phyloP scores from a whole-genome alignment of 2,329 filamentous ascomycete genomes.

The Cylindrodendrum hubeiense region DNA sequence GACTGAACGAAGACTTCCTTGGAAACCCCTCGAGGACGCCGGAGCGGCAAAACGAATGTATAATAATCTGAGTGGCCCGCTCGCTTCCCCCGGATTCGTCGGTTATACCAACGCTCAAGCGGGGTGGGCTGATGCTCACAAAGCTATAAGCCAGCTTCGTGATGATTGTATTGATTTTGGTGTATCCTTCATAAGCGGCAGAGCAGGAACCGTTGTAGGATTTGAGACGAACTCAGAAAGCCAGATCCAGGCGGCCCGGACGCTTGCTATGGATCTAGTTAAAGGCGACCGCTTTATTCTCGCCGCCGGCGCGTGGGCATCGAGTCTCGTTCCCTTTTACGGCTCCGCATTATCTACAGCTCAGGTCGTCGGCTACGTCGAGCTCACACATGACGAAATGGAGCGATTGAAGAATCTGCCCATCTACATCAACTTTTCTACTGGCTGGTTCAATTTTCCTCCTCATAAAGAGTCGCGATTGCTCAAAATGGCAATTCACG shows the following conservation, averaged over 20 bases:
- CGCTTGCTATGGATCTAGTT: conserved; percentile 3
- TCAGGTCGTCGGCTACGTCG: conserved; percentile 31
- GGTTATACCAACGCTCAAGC: conserved; percentile 31
- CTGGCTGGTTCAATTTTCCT: conserved; percentile 41
- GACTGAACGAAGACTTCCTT: conserved; percentile 18
- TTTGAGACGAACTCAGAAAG: conserved; percentile 18
- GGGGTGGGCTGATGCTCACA: conserved; percentile 34
- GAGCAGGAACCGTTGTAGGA: conserved; percentile 23
- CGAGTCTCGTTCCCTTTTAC: conserved; percentile 18
- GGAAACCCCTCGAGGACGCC: conserved; percentile 11
- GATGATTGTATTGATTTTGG: conserved; percentile 33
- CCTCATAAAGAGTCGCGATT: conserved; percentile 31
- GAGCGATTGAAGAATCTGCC: conserved; percentile 30
- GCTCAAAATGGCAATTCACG: conserved; percentile 36
- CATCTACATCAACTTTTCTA: conserved; percentile 36
- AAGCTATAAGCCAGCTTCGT: conserved; percentile 31
- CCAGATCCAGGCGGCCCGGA: conserved; percentile 8
- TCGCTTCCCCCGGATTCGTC: conserved; percentile 26
- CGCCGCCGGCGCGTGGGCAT: conserved; percentile 30
- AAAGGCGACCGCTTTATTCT: conserved; percentile 31
- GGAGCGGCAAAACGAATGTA: conserved; percentile 7
- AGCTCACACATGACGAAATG: conserved; percentile 30
- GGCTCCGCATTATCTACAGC: conserved; percentile 33
- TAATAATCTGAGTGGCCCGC: conserved; percentile 17
- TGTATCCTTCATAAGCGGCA: conserved; percentile 29